Base-by-base conservation (phyloP, 768 basidiomycete species). In the Boletus sp. region DNA sequence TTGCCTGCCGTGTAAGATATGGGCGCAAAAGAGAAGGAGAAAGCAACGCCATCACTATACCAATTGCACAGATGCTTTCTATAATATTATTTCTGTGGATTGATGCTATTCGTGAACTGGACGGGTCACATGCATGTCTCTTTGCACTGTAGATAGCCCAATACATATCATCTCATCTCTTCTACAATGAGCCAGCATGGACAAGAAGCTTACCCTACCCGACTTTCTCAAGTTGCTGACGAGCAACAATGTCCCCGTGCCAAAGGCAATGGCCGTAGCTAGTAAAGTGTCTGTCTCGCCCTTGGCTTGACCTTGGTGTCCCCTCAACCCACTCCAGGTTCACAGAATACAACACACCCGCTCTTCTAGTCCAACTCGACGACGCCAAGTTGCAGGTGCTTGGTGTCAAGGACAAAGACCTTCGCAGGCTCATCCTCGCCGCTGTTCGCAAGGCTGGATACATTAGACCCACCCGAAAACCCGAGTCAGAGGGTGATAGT, bases 401-500 rank as follows among this genome's bases (percentile, higher is more conserved):
- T 14, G 88, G 88, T 0, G 64, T 94, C 19, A 74, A 76, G 9
- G 80, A 80, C 54, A 86, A 87, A 62, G 86, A 87, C 19, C 77
- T 83, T 44, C 74, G 91, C 19, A 86, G 78, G 62, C 70, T 77
- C 17, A 71, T 86, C 15, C 68, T 92, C 44, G 61, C 74, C 34
- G 84, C 88, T 9, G 57, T 90, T 23, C 79, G 78, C 33, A 85
- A 84, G 62, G 82, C 81, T 15, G 87, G 85, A n/a, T 83, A 83
- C 70, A 72, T 75, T 32, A 43, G 25, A 41, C 15, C 45, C 23
- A 17, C 46, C 46, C 56, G 61, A 30, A 57, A 60, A 29, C 54
- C 46, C 4, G 44, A 72, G 65, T 60, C 50, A 49, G 56, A 49
- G 42, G 46, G 25, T 19, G 45, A 35, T 19, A 30, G n/a, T 42